Conservation (phyloP, 2,329 filamentous ascomycete genomes). For the Trichoderma sp. region DNA sequence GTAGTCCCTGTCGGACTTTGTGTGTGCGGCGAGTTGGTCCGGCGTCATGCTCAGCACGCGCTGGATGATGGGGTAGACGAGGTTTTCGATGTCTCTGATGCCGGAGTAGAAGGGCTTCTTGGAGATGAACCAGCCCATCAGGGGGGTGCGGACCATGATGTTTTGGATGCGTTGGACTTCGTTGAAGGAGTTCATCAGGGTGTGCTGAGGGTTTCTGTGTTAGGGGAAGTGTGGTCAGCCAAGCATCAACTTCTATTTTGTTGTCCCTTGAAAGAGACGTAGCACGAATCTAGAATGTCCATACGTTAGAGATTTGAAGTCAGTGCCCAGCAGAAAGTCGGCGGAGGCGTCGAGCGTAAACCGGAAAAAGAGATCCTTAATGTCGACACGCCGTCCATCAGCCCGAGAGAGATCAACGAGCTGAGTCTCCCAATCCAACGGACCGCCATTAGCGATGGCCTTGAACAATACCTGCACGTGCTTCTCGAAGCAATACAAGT, state of each 20-base stretch:
- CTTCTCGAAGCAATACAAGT: slow-evolving; percentile 76
- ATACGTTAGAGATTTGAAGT: slow-evolving; percentile 62
- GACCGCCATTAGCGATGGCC: slow-evolving; percentile 59
- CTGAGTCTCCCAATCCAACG: slow-evolving; percentile 58
- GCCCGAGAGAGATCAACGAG: slow-evolving; percentile 61
- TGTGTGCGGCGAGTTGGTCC: slow-evolving; percentile 69
- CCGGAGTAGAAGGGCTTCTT: slow-evolving; percentile 60
- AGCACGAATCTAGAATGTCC: no score
- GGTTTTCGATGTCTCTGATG: slow-evolving; percentile 68
- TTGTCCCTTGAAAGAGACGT: not conserved
- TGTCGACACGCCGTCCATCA: slow-evolving; percentile 63
- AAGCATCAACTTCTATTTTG: not conserved
- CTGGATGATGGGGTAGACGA: slow-evolving; percentile 77
- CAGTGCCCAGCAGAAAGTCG: slow-evolving; percentile 79
- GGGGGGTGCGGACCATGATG: slow-evolving; percentile 63
- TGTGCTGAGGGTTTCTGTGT: slow-evolving; percentile 53
- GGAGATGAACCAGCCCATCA: slow-evolving; percentile 62
- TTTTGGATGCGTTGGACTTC: slow-evolving; percentile 74
- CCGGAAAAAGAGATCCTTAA: slow-evolving; percentile 78
- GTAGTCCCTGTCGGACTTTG: slow-evolving; percentile 68
- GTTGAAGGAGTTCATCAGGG: slow-evolving; percentile 78
- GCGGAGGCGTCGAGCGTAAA: slow-evolving; percentile 83
- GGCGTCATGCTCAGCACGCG: slow-evolving; percentile 65
- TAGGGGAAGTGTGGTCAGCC: not conserved
- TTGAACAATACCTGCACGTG: slow-evolving; percentile 74